Evolutionary conservation across 1,139 yeast genomes (phyloP).

Genomic region (Yamadazyma songkhlaensis): DNA sequence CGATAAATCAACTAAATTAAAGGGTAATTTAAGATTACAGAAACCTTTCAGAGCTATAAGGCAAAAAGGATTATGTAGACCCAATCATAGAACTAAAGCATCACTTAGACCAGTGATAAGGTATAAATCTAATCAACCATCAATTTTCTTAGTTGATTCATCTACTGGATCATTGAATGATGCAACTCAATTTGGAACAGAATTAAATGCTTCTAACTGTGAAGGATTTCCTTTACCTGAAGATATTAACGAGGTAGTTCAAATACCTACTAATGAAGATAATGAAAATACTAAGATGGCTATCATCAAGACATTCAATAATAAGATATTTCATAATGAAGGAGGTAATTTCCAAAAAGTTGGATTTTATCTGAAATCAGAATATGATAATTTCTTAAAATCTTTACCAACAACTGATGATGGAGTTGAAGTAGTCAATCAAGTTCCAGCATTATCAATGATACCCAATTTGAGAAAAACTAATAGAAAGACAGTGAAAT

Average conservation of each 20-base stretch:
- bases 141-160: constrained; percentile 61
- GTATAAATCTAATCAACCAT: constrained; percentile 22
- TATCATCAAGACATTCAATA: constrained; percentile 47
- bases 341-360: constrained; percentile 1
- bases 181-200: constrained; percentile 76
- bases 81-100: constrained; percentile 28
- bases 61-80: constrained; percentile 36
- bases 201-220: constrained; percentile 61
- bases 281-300: constrained; percentile 45
- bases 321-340: constrained; percentile 11
- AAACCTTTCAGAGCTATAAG: constrained; percentile 1
- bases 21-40: constrained; percentile 15
- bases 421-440: constrained; percentile 17
- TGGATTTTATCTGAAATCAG: constrained; percentile 34
- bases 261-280: constrained; percentile 58
- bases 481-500: background rate
- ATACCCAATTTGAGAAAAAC: constrained; percentile 5
- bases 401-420: constrained; percentile 10
- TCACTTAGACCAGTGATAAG: constrained; percentile 43
- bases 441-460: constrained; percentile 2
- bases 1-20: constrained; percentile 13
- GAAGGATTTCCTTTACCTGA: constrained; percentile 67
- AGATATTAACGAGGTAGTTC: constrained; percentile 56
- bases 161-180: constrained; percentile 65
- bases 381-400: constrained; percentile 25